phyloP scores from a whole-genome alignment of 2,329 filamentous ascomycete genomes.

The Nothomitra cinnamomea region DNA sequence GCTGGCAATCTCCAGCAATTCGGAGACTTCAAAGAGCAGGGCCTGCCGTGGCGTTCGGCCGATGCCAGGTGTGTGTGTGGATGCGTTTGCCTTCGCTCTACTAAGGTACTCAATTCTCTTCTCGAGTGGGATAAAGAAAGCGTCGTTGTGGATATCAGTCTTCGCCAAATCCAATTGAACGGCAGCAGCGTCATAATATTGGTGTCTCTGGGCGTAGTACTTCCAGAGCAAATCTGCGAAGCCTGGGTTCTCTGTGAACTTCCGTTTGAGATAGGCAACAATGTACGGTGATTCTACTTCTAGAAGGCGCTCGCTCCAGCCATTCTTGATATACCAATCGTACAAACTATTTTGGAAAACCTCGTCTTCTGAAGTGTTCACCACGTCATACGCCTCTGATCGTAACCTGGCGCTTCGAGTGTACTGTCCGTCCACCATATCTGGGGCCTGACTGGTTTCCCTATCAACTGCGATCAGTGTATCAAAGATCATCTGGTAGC shows the following conservation, averaged over 20 bases:
- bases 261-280: slow-evolving; percentile 65
- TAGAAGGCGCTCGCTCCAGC: slow-evolving; percentile 72
- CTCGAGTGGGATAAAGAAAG: slow-evolving; percentile 62
- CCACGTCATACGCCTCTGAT: slow-evolving; percentile 76
- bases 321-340: slow-evolving; percentile 84
- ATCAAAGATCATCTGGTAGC: slow-evolving; percentile 77
- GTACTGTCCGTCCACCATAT: slow-evolving; percentile 59
- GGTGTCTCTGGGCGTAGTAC: slow-evolving; percentile 72
- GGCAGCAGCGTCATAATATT: slow-evolving; percentile 72
- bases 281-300: slow-evolving; percentile 74
- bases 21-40: slow-evolving; percentile 67
- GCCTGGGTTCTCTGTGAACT: slow-evolving; percentile 51
- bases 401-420: slow-evolving; percentile 63
- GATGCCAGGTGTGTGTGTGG: slow-evolving; percentile 60
- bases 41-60: slow-evolving; percentile 69
- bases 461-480: slow-evolving; percentile 63
- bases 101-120: slow-evolving; percentile 80
- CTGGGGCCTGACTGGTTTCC: slow-evolving; percentile 49
- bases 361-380: slow-evolving; percentile 75
- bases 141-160: slow-evolving; percentile 32
- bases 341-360: slow-evolving; percentile 95
- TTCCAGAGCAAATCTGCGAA: slow-evolving; percentile 86
- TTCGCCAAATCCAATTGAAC: slow-evolving; percentile 74
- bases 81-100: slow-evolving; percentile 81
- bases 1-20: slow-evolving; percentile 79